Evolutionary conservation across 805 yeast species (phyloP), one percentile per base, ranked within the genome.

Genomic region (Saturnispora silvae): DNA sequence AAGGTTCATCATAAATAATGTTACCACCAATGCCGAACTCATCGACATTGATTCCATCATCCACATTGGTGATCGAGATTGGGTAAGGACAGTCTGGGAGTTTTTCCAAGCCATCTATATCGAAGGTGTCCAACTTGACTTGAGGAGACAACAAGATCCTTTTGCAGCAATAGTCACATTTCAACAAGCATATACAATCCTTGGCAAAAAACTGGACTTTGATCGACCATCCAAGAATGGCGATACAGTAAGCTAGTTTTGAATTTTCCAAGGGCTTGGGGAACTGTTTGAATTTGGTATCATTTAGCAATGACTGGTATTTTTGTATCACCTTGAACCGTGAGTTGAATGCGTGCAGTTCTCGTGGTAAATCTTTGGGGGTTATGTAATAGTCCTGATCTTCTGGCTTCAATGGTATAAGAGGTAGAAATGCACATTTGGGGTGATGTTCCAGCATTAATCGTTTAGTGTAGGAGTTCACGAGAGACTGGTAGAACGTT

Each of bases 81-180:
- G 59, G 53, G 31, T 55, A 51, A 31, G 50, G 49, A 35, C 57
- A 49, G 2, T 57, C 40, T 7, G 45, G 46, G 14, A 56, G 44
- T n/a, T 44, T 42, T 15, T 43, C 50, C 20, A 43, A 37, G n/a
- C n/a, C n/a, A n/a, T n/a, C n/a, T n/a, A n/a, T n/a, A n/a, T n/a
- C n/a, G 25, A 20, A 33, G 13, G 18, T 29, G 20, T 29, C 28
- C 27, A 18, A 13, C 4, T 33, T 31, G 18, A 25, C 15, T 25
- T 37, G 17, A 2, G 40, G 14, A 5, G 35, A 36, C 2, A 59
- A 32, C 13, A 59, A 38, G 2, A 63, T 49, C 6, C 68, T 47
- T 41, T 67, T 46, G 2, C 60, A 56, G 40, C 67, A 64, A 26
- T 52, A 54, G 14, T 46, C 36, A 33, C 67, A 63, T 15, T 42